These are phyloP conservation scores for Endothia cerciana DNA, from an alignment of 2,329 filamentous ascomycete genomes.

Conservation along the genomic window DNA sequence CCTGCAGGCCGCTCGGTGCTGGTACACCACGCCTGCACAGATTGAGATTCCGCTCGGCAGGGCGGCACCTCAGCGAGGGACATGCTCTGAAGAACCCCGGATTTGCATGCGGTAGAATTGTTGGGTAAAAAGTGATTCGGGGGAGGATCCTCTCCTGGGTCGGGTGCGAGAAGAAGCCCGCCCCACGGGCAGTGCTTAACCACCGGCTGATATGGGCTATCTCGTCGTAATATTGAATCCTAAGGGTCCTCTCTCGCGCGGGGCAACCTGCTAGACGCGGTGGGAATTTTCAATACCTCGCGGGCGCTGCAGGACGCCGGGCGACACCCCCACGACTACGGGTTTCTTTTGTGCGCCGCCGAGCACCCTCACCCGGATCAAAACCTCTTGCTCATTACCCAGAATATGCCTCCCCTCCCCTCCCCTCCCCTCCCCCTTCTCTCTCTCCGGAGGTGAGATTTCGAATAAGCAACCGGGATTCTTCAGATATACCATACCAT, in stretches of 20 bases:
- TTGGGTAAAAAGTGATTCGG: background rate
- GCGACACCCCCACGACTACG: background rate
- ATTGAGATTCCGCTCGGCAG: background rate
- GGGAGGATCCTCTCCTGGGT: background rate
- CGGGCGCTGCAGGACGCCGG: background rate
- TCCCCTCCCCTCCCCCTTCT: background rate
- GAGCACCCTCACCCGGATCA: background rate
- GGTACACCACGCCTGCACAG: too few species aligned
- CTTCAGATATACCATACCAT: background rate
- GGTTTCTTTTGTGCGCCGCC: background rate
- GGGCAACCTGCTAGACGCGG: background rate
- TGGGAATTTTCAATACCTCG: background rate
- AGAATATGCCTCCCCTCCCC: background rate
- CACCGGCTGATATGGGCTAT: background rate
- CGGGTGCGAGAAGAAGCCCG: background rate
- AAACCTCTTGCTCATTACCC: background rate
- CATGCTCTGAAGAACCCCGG: background rate
- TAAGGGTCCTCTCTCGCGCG: background rate
- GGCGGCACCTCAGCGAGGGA: background rate
- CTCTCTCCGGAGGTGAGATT: background rate
- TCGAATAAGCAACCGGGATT: background rate
- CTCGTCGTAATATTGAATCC: background rate
- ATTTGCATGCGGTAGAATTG: background rate
- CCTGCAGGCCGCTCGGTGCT: background rate
- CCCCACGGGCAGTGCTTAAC: background rate